Conservation (phyloP, 768 basidiomycete genomes). For the Royoungia palumana region DNA sequence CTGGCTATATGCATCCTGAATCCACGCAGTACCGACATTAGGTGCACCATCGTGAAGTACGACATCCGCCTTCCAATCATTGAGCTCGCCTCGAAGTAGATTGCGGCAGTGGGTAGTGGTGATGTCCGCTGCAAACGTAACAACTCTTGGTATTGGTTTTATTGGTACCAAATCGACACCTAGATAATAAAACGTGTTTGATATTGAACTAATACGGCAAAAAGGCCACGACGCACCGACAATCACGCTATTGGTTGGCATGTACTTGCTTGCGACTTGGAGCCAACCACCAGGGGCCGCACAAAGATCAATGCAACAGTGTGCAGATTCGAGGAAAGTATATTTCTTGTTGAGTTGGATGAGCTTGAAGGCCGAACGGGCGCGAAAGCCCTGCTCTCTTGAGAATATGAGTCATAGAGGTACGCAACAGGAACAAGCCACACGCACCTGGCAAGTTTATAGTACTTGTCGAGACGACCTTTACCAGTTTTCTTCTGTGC, state of each 20-base stretch:
- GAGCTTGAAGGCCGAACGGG: conserved; percentile 98
- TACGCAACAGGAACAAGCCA: conserved; percentile 3
- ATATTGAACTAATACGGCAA: conserved; percentile 2
- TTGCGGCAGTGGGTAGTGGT: conserved; percentile 89
- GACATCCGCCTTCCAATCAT: conserved; percentile 99
- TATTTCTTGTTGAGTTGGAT: conserved; percentile 99
- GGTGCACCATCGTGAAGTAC: conserved; percentile 99
- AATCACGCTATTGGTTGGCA: conserved; percentile 90
- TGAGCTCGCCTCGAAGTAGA: conserved; percentile 80
- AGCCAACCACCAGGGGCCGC: conserved; percentile 99
- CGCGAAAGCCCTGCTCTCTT: conserved; percentile 98
- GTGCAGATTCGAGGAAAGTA: conserved; percentile 80
- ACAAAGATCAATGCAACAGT: conserved; percentile 96
- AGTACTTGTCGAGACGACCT: conserved; percentile 95
- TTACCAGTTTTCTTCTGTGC: conserved; percentile 96
- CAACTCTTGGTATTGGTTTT: conserved; percentile 89
- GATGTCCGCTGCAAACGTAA: conserved; percentile 92
- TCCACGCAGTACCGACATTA: conserved; percentile 98
- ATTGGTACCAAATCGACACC: conserved; percentile 97
- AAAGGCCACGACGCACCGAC: conserved; percentile 55
- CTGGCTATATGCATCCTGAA: conserved; percentile 97
- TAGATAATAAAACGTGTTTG: conserved; percentile 28
- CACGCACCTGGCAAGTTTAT: conserved; percentile 84
- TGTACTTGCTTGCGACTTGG: conserved; percentile 96
- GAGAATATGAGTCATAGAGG: conserved; percentile 9